Base-by-base conservation (phyloP, 208 protist genomes). In the Plasmodiophora brassicae region DNA sequence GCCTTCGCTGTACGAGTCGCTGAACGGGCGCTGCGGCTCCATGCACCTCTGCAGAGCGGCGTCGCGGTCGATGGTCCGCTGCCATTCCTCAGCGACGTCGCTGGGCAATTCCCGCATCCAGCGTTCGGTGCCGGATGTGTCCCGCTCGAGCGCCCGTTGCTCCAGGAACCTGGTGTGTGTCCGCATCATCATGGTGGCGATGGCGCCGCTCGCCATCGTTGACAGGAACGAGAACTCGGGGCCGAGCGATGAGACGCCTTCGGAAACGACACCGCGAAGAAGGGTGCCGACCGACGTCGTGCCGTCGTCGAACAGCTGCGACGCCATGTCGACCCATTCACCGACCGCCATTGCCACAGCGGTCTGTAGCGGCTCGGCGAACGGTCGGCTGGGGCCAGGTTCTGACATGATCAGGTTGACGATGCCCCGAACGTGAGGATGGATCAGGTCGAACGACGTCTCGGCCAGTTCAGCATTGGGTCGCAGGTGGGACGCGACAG, bases 1-100 rank as follows among this genome's bases (percentile, higher is more conserved):
- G n/a, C n/a, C n/a, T n/a, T n/a, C n/a, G n/a, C n/a, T n/a, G n/a
- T 78, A 78, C 5, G 65, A 78, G 41, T 78, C 65, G 65, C 14
- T 36, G 14, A 38, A 38, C n/a, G 65, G 14, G 14, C 14, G 65
- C 41, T 78, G 65, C 20, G 5, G 32, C n/a, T 8, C 32, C 65
- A 78, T 78, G 65, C 20, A 14, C 32, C 14, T 38, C 41, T 78
- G 65, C 41, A 5, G 5, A n/a, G 20, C 65, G 32, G 41, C 41
- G 65, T 78, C 65, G 20, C 5, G 14, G n/a, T 78, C 65, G n/a
- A 78, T 78, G 41, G 41, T 32, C 5, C 14, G 14, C 5, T 38
- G 5, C 65, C 65, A 78, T 78, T 78, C 65, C 5, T 44, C 14
- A 32, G 65, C 65, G 65, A 78, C n/a, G n/a, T 5, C 5, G 32